Evolutionary conservation across 495 filamentous ascomycete genomes (phyloP), one percentile per base, ranked within the genome.

Genomic region (Massariosphaeria phaeospora): DNA sequence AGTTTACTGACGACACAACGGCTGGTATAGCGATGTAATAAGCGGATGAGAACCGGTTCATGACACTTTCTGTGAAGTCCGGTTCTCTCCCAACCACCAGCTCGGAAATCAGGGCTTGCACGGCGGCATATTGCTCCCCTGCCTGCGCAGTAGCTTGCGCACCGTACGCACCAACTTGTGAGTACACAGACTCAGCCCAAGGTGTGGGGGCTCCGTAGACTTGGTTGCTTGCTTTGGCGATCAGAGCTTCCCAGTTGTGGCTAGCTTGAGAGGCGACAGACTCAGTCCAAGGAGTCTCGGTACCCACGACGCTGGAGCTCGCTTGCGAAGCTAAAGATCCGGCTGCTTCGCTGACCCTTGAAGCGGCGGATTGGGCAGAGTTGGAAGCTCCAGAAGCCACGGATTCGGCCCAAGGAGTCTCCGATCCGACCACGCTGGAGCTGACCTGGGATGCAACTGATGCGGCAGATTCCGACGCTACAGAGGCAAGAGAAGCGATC

Each of bases 1-100:
- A 79, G 4, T 77, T 79, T 6, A 76, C 79, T 21, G 75, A 75
- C 1, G 78, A 75, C 3, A 75, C 67, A 12, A 48, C 61, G 24
- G 39, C 69, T 25, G 74, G 79, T 39, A 82, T 81, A 0, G 76
- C 76, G 0, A 75, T 79, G 57, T 79, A 73, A 62, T 83, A 83
- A 2, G 82, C 86, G 2, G 79, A 80, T 27, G 75, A 76, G 5
- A 96, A 76, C 18, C 84, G 78, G 48, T 73, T 81, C 72, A 89
- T 78, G 0, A 91, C 84, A 51, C 84, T 86, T 58, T 96, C 88
- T 0, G 85, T 88, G 62, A 88, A 95, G 12, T 82, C 78, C 4
- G 88, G 85, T 66, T 95, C 87, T 68, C 83, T 86, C 21, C 86
- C 90, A 39, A 72, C 65, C 23, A 96, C 71, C 2, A 95, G 72